Base-by-base conservation (phyloP, 345 rosid genomes). In the Melastoma malabathricum region DNA sequence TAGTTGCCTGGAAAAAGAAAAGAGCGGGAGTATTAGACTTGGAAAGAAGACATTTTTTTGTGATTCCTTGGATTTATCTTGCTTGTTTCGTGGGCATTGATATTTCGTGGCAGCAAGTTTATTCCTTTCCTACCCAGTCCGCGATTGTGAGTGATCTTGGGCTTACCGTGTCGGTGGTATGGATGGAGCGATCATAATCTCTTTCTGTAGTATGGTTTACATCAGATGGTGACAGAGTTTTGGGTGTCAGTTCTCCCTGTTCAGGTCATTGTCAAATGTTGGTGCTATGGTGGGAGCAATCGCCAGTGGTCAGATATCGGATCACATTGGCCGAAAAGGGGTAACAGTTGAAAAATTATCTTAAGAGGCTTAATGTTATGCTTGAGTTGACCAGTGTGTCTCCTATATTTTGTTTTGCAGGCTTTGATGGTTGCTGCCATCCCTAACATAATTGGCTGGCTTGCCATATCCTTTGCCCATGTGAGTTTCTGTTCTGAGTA, bases 271-370 rank as follows among this genome's bases (percentile, higher is more conserved):
- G 17, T 92, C 95, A 27, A 92, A 92, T 72, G 98, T 92, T 59
- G 98, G 98, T 31, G 98, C 98, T 62, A 92, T 92, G 98, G 78
- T 92, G 55, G 98, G 98, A 47, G 97, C 98, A 19, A 87, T 92
- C 57, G 79, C 97, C 17, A 87, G 97, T 49, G 97, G 98, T 65
- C 98, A 92, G 80, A 87, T 87, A 47, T 72, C 98, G 0, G 98
- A 92, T 62, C 81, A 84, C 64, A 74, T 92, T 51, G 98, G 98
- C 44, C 64, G 98, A 57, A 92, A 92, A 84, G 98, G 98, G 94
- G 98, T 87, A 72, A 10, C 58, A 9, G 38, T 31, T 31, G 16
- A 20, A 16, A 18, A n/a, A 43, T 56, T 16, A 15, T 15, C 50
- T 41, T 17, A 50, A 7, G 48, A n/a, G 46, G 51, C 41, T 34